phyloP scores from a whole-genome alignment of 441 rosid genomes.

The Erodium trifolium region DNA sequence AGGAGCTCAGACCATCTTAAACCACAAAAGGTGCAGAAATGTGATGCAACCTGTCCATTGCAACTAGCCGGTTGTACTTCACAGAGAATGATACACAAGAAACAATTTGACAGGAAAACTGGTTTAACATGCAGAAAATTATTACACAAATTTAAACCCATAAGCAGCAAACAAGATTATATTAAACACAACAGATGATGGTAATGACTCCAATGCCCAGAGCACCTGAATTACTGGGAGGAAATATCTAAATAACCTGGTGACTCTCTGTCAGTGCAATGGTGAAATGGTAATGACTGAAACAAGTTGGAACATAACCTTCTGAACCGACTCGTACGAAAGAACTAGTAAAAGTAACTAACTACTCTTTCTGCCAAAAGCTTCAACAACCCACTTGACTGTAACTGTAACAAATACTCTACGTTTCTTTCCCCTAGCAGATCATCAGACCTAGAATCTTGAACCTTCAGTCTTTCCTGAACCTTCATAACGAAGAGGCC shows the following conservation, averaged over 20 bases:
- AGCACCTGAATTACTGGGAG: background rate
- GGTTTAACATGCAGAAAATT: background rate
- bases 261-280: background rate
- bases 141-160: background rate
- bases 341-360: background rate
- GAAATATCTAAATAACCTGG: background rate
- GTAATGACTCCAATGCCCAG: background rate
- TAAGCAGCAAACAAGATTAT: background rate
- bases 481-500: background rate
- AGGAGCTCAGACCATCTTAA: background rate
- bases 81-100: background rate
- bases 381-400: background rate
- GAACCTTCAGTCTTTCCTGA: background rate
- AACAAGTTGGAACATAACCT: background rate
- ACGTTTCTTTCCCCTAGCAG: background rate
- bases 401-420: background rate
- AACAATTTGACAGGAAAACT: background rate
- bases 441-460: background rate
- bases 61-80: background rate
- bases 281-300: background rate
- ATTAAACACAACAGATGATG: background rate
- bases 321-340: background rate
- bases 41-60: background rate
- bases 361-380: background rate
- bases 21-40: slow-evolving; percentile 2